phyloP scores from a whole-genome alignment of 441 rosid genomes.

The Eutrema salsugineum region DNA sequence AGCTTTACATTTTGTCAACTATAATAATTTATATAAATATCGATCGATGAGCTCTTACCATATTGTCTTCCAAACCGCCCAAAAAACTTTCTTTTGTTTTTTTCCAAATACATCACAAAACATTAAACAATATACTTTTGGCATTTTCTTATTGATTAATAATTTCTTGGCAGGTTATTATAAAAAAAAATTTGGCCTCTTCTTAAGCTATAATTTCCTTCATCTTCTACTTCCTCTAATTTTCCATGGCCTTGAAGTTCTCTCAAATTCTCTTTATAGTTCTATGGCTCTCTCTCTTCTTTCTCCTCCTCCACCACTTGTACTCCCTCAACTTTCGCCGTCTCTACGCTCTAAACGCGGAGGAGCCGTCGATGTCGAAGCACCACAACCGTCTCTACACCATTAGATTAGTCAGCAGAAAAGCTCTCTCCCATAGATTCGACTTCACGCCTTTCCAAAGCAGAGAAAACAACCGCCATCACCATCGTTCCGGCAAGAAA shows the following conservation, averaged over 20 bases:
- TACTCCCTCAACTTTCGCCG: slow-evolving; percentile 34
- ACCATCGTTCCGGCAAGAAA: slow-evolving; percentile 10
- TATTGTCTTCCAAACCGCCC: slow-evolving; percentile 14
- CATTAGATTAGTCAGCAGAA: slow-evolving; percentile 36
- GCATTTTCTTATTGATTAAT: slow-evolving; percentile 1
- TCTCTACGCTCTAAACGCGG: slow-evolving; percentile 7
- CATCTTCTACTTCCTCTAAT: slow-evolving; percentile 32
- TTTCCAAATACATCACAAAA: not conserved
- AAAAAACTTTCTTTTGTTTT: not conserved
- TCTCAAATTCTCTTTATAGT: slow-evolving; percentile 37
- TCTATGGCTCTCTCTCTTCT: slow-evolving; percentile 54
- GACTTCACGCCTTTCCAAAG: slow-evolving; percentile 59
- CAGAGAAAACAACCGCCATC: slow-evolving; percentile 18
- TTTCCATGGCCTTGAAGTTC: slow-evolving; percentile 55
- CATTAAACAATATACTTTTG: not conserved
- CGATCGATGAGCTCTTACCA: not conserved
- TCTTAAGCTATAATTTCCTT: not conserved
- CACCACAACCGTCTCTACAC: slow-evolving; percentile 10
- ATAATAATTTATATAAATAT: slow-evolving; percentile 8
- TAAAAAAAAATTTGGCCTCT: not conserved
- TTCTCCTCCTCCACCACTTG: slow-evolving; percentile 46
- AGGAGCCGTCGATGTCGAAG: slow-evolving; percentile 2
- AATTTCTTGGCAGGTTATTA: not conserved
- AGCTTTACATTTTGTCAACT: slow-evolving; percentile 33
- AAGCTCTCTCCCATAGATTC: slow-evolving; percentile 47